Percentiles rank a stretch among this genome's conserved stretches.
phyloP scores from a whole-genome alignment of 2,329 filamentous ascomycete species.

The Diplodia mutila region DNA sequence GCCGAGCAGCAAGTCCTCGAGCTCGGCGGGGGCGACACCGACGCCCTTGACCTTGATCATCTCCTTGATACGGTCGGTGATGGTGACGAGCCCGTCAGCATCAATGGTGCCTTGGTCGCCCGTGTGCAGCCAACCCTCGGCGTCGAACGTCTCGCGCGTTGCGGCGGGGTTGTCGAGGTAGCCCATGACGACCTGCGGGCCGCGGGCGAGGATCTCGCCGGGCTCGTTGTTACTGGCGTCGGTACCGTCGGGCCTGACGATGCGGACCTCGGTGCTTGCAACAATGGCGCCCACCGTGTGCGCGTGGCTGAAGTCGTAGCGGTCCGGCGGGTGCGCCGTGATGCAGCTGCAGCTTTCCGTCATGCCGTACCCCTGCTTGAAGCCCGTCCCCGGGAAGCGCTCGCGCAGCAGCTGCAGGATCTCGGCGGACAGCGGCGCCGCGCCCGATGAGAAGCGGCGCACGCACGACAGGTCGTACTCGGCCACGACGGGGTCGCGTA shows the following conservation, averaged over 20 bases:
- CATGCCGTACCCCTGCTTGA: constrained; percentile 71
- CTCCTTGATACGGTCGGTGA: constrained; percentile 67
- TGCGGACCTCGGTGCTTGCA: constrained; percentile 63
- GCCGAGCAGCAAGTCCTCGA: constrained; percentile 65
- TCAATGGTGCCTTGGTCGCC: constrained; percentile 62
- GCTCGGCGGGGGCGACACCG: constrained; percentile 64
- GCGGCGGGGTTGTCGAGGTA: constrained; percentile 51
- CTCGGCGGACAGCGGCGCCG: constrained; percentile 61
- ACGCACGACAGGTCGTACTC: constrained; percentile 62
- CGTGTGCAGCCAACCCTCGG: constrained; percentile 60
- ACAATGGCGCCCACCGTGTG: constrained; percentile 61
- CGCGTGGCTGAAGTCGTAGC: constrained; percentile 62
- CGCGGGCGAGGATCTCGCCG: constrained; percentile 55
- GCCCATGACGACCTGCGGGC: constrained; percentile 56
- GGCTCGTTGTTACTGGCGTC: constrained; percentile 55
- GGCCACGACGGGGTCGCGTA: constrained; percentile 58
- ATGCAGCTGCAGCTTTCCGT: constrained; percentile 68
- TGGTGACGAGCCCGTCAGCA: constrained; percentile 59
- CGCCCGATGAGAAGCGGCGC: constrained; percentile 62
- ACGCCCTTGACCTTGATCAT: constrained; percentile 71
- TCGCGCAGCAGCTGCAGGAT: constrained; percentile 60
- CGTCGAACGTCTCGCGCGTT: constrained; percentile 51
- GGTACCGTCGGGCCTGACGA: constrained; percentile 60
- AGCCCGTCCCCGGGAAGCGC: constrained; percentile 62
- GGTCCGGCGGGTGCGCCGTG: constrained; percentile 61